These are phyloP conservation scores for Floccularia luteovirens DNA, from an alignment of 768 basidiomycete genomes.

Conservation along the genomic window DNA sequence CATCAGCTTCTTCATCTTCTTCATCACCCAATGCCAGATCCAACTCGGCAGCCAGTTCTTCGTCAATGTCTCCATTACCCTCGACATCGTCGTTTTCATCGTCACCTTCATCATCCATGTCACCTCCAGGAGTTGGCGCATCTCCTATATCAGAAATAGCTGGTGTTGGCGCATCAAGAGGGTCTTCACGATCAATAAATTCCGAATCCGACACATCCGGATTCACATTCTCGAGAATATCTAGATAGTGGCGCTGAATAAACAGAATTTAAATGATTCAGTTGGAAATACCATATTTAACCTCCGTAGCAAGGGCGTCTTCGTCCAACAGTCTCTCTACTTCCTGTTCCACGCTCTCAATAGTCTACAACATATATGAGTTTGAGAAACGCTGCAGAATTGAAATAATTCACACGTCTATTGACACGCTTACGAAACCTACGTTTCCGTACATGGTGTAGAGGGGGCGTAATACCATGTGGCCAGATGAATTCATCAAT, in stretches of 20 bases:
- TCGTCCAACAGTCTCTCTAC: conserved; percentile 82
- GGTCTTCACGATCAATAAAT: conserved; percentile 63
- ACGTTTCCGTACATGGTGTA: conserved; percentile 85
- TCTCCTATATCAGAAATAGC: conserved; percentile 64
- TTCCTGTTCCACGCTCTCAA: conserved; percentile 91
- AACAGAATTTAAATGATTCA: not conserved
- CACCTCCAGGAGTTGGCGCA: conserved; percentile 48
- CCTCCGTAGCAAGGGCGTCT: conserved; percentile 67
- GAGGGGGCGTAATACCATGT: conserved; percentile 90
- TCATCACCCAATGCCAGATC: conserved; percentile 76
- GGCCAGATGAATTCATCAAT: conserved; percentile 97
- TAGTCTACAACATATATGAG: conserved; percentile 45
- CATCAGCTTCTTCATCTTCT: conserved; percentile 52
- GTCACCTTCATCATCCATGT: conserved; percentile 50
- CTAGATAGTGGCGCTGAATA: conserved; percentile 25
- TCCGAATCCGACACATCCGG: conserved; percentile 88
- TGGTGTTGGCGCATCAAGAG: conserved; percentile 67
- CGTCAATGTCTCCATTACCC: conserved; percentile 77
- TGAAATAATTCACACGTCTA: conserved; percentile 45
- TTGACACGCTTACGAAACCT: conserved; percentile 90
- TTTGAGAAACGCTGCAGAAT: not conserved
- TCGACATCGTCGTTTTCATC: conserved; percentile 57
- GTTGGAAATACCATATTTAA: conserved; percentile 58
- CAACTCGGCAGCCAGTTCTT: conserved; percentile 82
- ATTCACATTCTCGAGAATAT: conserved; percentile 84